phyloP scores from a whole-genome alignment of 306 rosid genomes.

The Arachis hypogaea region DNA sequence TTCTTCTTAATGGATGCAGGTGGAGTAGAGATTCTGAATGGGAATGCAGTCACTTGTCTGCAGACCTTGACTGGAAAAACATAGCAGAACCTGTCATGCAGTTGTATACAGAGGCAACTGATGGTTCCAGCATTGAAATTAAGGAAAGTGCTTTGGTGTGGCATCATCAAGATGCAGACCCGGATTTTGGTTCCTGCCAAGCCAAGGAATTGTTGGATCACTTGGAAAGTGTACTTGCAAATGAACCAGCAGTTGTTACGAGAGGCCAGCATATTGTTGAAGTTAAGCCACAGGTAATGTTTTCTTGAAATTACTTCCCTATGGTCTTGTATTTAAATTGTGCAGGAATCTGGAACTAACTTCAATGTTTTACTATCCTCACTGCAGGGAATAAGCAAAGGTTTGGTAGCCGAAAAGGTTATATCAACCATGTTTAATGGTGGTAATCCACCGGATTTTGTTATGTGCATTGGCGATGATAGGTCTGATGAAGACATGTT shows the following conservation, averaged over 20 bases:
- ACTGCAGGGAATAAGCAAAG: conserved; percentile 85
- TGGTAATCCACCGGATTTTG: conserved; percentile 70
- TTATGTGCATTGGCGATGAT: conserved; percentile 87
- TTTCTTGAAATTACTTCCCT: neutral
- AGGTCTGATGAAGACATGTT: conserved; percentile 93
- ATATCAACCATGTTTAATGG: conserved; percentile 59
- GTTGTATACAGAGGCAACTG: conserved; percentile 75
- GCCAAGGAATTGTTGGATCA: conserved; percentile 80
- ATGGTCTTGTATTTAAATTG: conserved; percentile 4
- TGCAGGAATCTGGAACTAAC: conserved; percentile 14
- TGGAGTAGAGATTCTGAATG: conserved; percentile 63
- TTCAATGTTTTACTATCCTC: conserved; percentile 4
- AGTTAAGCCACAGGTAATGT: conserved; percentile 84
- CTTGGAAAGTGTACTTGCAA: conserved; percentile 75
- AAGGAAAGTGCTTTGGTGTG: conserved; percentile 89
- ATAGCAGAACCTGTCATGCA: conserved; percentile 79
- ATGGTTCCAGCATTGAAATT: conserved; percentile 76
- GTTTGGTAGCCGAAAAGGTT: conserved; percentile 68
- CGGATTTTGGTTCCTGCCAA: conserved; percentile 86
- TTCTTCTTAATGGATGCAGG: conserved; percentile 48
- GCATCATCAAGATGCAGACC: conserved; percentile 93
- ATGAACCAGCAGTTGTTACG: conserved; percentile 73
- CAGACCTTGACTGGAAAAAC: conserved; percentile 78
- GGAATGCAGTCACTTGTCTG: conserved; percentile 66
- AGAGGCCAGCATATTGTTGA: conserved; percentile 86